Base-by-base conservation (phyloP, 2,329 filamentous ascomycete species). In the Pezicula rhizophila region DNA sequence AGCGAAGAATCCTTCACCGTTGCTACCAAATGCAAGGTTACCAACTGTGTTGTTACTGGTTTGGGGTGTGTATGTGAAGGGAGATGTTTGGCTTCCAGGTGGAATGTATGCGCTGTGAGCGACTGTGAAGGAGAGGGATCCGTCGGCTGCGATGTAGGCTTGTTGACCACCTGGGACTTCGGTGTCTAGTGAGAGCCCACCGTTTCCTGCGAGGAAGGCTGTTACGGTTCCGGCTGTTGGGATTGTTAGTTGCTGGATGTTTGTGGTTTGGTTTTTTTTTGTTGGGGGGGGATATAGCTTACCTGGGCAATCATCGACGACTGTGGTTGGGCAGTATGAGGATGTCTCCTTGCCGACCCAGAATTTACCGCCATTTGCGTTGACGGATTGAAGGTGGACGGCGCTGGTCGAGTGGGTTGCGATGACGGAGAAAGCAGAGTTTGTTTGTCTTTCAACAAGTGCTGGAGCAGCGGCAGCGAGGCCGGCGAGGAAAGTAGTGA, bases 41-140 rank as follows among this genome's bases (percentile, higher is more conserved):
- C 52, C 52, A n/a, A 51, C 35, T 8, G n/a, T 40, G 10, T 45
- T 43, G 11, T n/a, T 17, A 1, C 11, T 7, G 6, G 39, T n/a
- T 6, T 42, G 41, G 12, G 44, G 41, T 11, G 51, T 52, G 45
- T 49, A 54, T 8, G 40, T 8, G 46, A 58, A 55, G 3, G 40
- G 34, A 28, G 20, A 34, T 17, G 23, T 34, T 5, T 35, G 31
- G 8, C 42, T 35, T n/a, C 46, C 52, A 4, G 25, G 31, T 5
- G 65, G 60, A 50, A 70, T 70, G 54, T 66, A 64, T 5, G 62
- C 66, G 40, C 66, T 66, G 60, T 74, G 75, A 28, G 55, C 42
- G 7, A 15, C 37, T 3, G 52, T 58, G 40, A 53, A 52, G n/a
- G 41, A 46, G 39, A 56, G 54, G 2, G 57, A 65, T 2, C 59